Conservation (phyloP, 192 early-diverging fungal genomes). For the Coemansia javaensis region DNA sequence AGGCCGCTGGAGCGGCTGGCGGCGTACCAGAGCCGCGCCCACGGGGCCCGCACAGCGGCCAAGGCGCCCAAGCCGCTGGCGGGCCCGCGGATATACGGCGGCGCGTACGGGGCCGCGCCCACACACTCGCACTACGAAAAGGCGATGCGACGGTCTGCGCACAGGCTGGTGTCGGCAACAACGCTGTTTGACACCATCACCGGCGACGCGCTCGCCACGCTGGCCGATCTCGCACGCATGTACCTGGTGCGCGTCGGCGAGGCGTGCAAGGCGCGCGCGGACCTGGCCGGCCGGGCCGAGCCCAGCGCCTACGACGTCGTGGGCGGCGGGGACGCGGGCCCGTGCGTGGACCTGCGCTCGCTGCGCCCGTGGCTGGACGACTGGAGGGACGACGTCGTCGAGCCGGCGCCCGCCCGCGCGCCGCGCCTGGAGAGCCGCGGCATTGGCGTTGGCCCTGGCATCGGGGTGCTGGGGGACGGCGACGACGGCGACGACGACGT, state of each 20-base stretch:
- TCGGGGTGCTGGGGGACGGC: too few species aligned
- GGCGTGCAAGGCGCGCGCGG: slow-evolving; percentile 35
- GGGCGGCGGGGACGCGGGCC: slow-evolving; percentile 16
- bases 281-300: slow-evolving; percentile 33
- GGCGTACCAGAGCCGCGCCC: background rate
- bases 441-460: background rate
- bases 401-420: background rate
- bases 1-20: background rate
- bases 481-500: slow-evolving; percentile 5
- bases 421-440: too few species aligned
- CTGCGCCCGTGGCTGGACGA: slow-evolving; percentile 24
- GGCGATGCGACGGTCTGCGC: slow-evolving; percentile 39
- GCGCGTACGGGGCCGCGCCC: slow-evolving; percentile 2
- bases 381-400: slow-evolving; percentile 31
- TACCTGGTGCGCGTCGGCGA: slow-evolving; percentile 45
- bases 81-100: slow-evolving; percentile 19
- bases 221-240: slow-evolving; percentile 34
- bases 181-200: slow-evolving; percentile 39
- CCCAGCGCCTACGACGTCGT: slow-evolving; percentile 32
- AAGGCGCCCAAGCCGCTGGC: slow-evolving; percentile 12
- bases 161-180: slow-evolving; percentile 38
- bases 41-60: slow-evolving; percentile 1
- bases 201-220: slow-evolving; percentile 20
- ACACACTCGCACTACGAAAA: slow-evolving; percentile 25
- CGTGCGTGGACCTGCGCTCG: slow-evolving; percentile 22